These are phyloP conservation scores for Spergularia azorica DNA, from an alignment of 179 eudicot genomes.

Conservation along the genomic window DNA sequence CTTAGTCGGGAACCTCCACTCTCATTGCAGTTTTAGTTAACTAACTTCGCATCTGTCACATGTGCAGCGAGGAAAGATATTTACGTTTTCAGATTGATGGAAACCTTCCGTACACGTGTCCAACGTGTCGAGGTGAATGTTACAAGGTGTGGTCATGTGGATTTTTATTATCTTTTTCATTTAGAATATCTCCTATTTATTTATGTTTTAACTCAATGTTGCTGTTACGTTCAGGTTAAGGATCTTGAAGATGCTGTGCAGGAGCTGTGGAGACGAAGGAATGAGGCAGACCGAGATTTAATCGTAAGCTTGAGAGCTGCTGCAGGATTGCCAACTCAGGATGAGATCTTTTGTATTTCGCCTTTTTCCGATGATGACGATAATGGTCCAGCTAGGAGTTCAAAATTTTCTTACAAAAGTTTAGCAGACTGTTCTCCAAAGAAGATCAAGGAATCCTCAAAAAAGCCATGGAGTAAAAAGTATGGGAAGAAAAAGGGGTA, in stretches of 20 bases:
- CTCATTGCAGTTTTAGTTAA: not conserved
- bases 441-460: conserved; percentile 64
- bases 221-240: conserved; percentile 48
- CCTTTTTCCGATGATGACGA: conserved; percentile 98
- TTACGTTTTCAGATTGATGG: conserved; percentile 87
- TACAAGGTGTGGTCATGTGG: conserved; percentile 54
- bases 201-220: not conserved
- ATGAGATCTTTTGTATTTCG: conserved; percentile 79
- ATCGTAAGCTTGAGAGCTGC: conserved; percentile 86
- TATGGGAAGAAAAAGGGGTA: conserved; percentile 57
- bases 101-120: conserved; percentile 87
- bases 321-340: conserved; percentile 92
- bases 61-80: conserved; percentile 83
- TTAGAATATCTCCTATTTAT: not conserved
- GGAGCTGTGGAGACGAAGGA: conserved; percentile 93
- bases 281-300: conserved; percentile 73
- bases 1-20: no score
- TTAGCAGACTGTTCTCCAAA: conserved; percentile 68
- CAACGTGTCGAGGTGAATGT: conserved; percentile 97
- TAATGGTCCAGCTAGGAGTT: conserved; percentile 47
- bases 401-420: conserved; percentile 75
- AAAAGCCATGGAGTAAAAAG: conserved; percentile 66
- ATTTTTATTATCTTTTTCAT: not conserved
- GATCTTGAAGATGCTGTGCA: conserved; percentile 94
- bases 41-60: not conserved